Conservation (phyloP, 1,284 basidiomycete species). For the Exobasidium rhododendri region DNA sequence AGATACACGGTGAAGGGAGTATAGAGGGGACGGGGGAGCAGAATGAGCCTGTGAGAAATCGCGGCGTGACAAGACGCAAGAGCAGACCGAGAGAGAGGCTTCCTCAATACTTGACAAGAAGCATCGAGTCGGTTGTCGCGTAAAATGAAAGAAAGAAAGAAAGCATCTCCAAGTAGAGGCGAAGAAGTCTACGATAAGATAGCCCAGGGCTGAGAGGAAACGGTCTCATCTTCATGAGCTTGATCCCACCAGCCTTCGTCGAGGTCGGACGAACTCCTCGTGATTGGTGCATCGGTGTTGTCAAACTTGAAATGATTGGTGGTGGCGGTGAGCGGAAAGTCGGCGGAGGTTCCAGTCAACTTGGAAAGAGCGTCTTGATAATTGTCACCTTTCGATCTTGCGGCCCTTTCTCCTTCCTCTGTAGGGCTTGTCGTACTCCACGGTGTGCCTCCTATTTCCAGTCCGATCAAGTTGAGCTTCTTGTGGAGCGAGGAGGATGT, state of each 20-base stretch:
- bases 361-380: background rate
- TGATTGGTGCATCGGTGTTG: background rate
- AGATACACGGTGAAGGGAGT: too few species aligned
- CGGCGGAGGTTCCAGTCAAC: background rate
- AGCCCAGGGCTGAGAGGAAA: background rate
- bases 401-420: background rate
- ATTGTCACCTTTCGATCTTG: background rate
- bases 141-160: too few species aligned
- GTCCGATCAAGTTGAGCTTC: background rate
- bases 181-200: slow-evolving; percentile 1
- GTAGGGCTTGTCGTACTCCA: background rate
- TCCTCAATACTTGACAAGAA: too few species aligned
- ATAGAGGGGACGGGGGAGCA: too few species aligned
- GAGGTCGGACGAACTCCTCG: background rate
- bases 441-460: background rate
- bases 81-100: too few species aligned
- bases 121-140: too few species aligned
- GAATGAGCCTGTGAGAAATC: too few species aligned
- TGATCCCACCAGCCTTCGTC: slow-evolving; percentile 5
- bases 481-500: background rate
- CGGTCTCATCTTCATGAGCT: background rate
- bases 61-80: too few species aligned
- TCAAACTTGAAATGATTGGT: background rate
- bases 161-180: too few species aligned
- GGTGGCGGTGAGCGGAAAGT: background rate